phyloP scores from a whole-genome alignment of 805 yeast genomes.

The Saccharomyces jurei region DNA sequence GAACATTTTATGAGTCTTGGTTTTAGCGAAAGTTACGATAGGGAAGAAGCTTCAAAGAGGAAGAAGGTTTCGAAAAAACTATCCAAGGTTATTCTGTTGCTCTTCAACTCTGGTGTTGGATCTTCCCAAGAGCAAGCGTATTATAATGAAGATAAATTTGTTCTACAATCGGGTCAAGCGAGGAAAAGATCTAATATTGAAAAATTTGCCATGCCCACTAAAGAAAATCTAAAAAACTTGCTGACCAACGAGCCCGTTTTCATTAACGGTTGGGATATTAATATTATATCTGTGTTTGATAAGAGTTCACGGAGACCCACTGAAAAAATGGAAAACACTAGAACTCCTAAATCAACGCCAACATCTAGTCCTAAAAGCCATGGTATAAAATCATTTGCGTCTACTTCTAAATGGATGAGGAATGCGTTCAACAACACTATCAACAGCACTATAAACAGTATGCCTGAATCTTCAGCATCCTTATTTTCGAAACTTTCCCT shows the following conservation, averaged over 20 bases:
- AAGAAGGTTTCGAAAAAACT: conserved; percentile 53
- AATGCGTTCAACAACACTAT: conserved; percentile 10
- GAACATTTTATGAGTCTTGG: conserved; percentile 69
- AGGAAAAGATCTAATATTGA: conserved; percentile 28
- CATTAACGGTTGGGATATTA: conserved; percentile 52
- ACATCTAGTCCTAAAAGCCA: background rate
- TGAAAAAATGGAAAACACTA: background rate
- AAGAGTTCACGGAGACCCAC: background rate
- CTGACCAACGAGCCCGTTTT: conserved; percentile 28
- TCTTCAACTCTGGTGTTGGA: conserved; percentile 69
- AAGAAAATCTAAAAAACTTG: conserved; percentile 30
- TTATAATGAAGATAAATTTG: conserved; percentile 29
- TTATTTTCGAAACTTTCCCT: conserved; percentile 23
- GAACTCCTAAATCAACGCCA: conserved; percentile 7
- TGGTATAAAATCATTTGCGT: background rate
- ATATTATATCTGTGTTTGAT: conserved; percentile 55
- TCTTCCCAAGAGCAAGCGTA: conserved; percentile 51
- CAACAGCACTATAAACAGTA: conserved; percentile 1
- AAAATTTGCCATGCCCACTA: conserved; percentile 35
- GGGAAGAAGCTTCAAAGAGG: conserved; percentile 69
- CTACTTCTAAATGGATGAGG: conserved; percentile 25
- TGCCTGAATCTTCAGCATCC: conserved; percentile 14
- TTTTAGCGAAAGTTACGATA: conserved; percentile 64
- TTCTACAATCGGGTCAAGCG: conserved; percentile 20
- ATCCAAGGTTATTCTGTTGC: conserved; percentile 52